A percentile compares a stretch with the other conserved stretches of the same genome.
phyloP scores from a whole-genome alignment of 1,284 basidiomycete genomes.

The Pseudomicrostroma phylloplanum region DNA sequence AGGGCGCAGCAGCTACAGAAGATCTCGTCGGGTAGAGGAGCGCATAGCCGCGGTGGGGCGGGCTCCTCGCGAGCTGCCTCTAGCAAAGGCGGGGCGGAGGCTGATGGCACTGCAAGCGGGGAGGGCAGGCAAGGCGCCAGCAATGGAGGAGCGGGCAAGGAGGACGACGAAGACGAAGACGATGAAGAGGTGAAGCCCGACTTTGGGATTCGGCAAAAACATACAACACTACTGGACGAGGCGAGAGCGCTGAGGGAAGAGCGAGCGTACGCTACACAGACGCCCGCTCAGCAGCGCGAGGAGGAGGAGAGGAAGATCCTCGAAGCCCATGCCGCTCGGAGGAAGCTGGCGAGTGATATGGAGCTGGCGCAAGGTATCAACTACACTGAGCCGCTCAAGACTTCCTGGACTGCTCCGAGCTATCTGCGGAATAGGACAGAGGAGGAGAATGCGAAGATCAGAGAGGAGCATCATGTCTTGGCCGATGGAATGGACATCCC shows the following conservation, averaged over 20 bases:
- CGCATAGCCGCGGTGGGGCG: background rate
- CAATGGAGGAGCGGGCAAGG: slow-evolving; percentile 53
- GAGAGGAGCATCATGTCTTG: slow-evolving; percentile 86
- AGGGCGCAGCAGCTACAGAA: slow-evolving; percentile 70
- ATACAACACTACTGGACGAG: slow-evolving; percentile 51
- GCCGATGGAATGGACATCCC: slow-evolving; percentile 88
- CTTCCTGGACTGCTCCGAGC: slow-evolving; percentile 81
- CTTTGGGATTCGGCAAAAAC: slow-evolving; percentile 60
- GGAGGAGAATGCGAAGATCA: slow-evolving; percentile 66
- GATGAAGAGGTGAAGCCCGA: slow-evolving; percentile 60
- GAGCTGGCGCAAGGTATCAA: slow-evolving; percentile 88
- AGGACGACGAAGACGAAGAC: slow-evolving; percentile 53
- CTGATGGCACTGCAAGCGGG: slow-evolving; percentile 11
- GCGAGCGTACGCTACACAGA: slow-evolving; percentile 65
- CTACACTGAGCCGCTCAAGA: slow-evolving; percentile 78
- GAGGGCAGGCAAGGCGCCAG: slow-evolving; percentile 22
- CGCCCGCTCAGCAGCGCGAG: slow-evolving; percentile 70
- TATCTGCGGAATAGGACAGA: slow-evolving; percentile 69
- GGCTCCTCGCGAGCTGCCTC: background rate
- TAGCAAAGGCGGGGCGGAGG: slow-evolving; percentile 1
- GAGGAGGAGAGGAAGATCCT: slow-evolving; percentile 86
- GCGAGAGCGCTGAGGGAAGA: slow-evolving; percentile 64
- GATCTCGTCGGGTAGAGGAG: slow-evolving; percentile 7
- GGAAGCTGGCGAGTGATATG: slow-evolving; percentile 82
- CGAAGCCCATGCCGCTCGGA: slow-evolving; percentile 79